Base-by-base conservation (phyloP, 192 early-diverging fungal species). In the Linnemannia hyalina region DNA sequence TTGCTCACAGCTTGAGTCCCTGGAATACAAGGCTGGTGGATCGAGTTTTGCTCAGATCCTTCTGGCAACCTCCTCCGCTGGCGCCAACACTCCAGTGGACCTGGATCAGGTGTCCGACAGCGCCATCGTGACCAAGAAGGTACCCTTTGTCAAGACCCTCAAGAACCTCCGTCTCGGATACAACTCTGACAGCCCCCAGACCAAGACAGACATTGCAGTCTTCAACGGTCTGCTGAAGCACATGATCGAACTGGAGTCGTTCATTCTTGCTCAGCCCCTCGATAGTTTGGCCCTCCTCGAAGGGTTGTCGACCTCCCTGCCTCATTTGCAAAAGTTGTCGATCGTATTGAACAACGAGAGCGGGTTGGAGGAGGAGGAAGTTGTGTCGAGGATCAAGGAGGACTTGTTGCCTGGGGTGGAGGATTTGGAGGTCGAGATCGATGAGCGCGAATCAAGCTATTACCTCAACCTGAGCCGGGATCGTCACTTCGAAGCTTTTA, bases 401-500 rank as follows among this genome's bases (percentile, higher is more conserved):
- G 46, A 47, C 35, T 26, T 47, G 78, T 29, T 41, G 1, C 63
- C 72, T 29, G 6, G 20, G 1, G 11, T 47, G 13, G 42, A 54
- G 49, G 74, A 71, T 9, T 15, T 78, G 4, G 52, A 78, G 6
- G 41, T 78, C 13, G 82, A 83, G 16, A 60, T 83, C 2, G 77
- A 78, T 9, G 82, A 83, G 10, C 63, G 82, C 36, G 76, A 68
- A 49, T 83, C 82, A 22, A 75, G 60, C 46, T 83, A 75, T 41
- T 83, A 78, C 38, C 41, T 78, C 41, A 83, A 83, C 41, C 35
- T 70, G 47, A 78, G 76, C 18, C 49, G 82, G 3, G 77, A 83
- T 29, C 57, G 82, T 49, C 73, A 83, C 22, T 83, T 83, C 65
- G 77, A 83, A 11, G 81, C 81, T 20, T 83, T 78, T 40, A 18